A percentile compares a stretch with the other conserved stretches of the same genome.
phyloP scores from a whole-genome alignment of 148 eudicot genomes.

The Salicornia ramosissima region DNA sequence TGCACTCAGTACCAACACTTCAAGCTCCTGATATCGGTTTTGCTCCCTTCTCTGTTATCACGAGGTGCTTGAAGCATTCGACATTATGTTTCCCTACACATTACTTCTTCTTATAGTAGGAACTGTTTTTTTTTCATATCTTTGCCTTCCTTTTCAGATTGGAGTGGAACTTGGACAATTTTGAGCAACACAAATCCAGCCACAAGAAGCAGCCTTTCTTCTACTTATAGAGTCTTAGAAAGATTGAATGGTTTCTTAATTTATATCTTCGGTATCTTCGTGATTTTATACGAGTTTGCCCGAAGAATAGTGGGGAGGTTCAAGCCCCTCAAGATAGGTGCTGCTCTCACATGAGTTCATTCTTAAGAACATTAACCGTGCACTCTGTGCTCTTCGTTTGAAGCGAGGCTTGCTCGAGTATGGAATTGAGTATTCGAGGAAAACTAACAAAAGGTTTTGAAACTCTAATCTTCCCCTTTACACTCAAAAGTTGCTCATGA shows the following conservation, averaged over 20 bases:
- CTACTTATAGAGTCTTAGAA: slow-evolving; percentile 30
- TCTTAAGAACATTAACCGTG: not conserved
- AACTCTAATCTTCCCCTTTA: not conserved
- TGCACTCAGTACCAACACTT: slow-evolving; percentile 16
- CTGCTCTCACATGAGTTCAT: slow-evolving; percentile 40
- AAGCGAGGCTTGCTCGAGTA: not conserved
- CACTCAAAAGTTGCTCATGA: not conserved
- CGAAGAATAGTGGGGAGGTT: slow-evolving; percentile 53
- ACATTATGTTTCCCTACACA: not conserved
- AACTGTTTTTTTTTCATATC: not conserved
- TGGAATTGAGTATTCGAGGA: slow-evolving; percentile 2
- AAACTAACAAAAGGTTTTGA: not conserved
- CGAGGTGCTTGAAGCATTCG: not conserved
- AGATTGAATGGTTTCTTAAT: slow-evolving; percentile 41
- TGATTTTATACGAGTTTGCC: slow-evolving; percentile 45
- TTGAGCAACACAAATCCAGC: slow-evolving; percentile 30
- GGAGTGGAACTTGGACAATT: slow-evolving; percentile 32
- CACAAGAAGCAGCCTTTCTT: slow-evolving; percentile 36
- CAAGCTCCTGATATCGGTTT: not conserved
- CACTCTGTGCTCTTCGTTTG: not conserved
- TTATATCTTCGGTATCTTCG: slow-evolving; percentile 57
- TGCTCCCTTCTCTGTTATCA: not conserved
- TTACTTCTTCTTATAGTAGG: not conserved
- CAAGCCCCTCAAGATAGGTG: slow-evolving; percentile 63
- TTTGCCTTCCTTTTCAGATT: slow-evolving; percentile 41